Base-by-base conservation (phyloP, 2,329 filamentous ascomycete species). In the Aspergillus sp. region DNA sequence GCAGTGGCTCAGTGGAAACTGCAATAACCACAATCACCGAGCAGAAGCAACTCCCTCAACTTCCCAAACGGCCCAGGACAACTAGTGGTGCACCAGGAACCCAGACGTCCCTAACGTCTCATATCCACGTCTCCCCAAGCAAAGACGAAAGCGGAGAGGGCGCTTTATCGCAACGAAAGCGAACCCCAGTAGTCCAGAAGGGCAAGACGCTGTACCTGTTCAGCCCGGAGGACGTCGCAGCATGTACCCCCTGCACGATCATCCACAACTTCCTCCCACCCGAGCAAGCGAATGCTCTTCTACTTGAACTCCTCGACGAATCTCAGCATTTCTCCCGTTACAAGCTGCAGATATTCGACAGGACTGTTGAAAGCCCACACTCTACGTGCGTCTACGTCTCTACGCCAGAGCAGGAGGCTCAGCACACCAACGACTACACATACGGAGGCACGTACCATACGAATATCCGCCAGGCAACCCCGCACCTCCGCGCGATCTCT, bases 241-340 rank as follows among this genome's bases (percentile, higher is more conserved):
- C 84, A 23, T 84, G 96, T 69, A 96, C 93, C 0, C 92, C 95
- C 1, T 97, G 93, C 75, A 93, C 90, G 11, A 90, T 98, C 63
- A 87, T 97, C 55, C 92, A 96, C 74, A 95, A 96, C 68, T 97
- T 98, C 66, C 80, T 99, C 0, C 87, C 91, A 0, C 31, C 81
- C 0, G 79, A 87, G 2, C 81, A 90, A 58, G 93, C 95, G 40
- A 88, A 91, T 62, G 80, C 82, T 1, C 80, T 99, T 12, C 79
- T 98, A 1, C 72, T 75, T 33, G 93, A 98, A 71, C 81, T 98
- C 39, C 76, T 97, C 1, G 76, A 82, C 1, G 91, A 97, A 74
- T 82, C 89, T 1, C 78, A 83, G 21, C 84, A 87, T 0, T 96
- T 92, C 69, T 80, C 87, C 50, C 85, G 82, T 62, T 84, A 85